Conservation (phyloP, 768 basidiomycete species). For the Tylopilus felleus region DNA sequence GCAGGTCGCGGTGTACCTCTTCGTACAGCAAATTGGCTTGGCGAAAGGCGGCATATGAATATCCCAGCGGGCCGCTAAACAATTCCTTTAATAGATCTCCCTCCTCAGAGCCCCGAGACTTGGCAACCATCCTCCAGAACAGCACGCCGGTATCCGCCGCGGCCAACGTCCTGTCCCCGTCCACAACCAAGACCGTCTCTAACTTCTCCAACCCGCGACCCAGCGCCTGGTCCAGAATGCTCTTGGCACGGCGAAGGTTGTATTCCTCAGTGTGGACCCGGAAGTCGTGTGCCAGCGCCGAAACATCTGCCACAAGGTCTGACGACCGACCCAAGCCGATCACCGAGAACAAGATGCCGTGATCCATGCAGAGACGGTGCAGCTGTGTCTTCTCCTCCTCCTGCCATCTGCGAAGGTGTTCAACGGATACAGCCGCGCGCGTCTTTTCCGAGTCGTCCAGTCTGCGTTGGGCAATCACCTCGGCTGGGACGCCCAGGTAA, state of each 20-base stretch:
- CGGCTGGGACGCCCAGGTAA: constrained; percentile 9
- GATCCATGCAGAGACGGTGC: constrained; percentile 15
- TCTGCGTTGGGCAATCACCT: constrained; percentile 15
- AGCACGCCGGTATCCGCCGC: constrained; percentile 9
- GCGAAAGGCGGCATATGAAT: constrained; percentile 12
- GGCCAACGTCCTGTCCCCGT: constrained; percentile 12
- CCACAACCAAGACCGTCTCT: constrained; percentile 11
- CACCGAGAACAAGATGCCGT: constrained; percentile 14
- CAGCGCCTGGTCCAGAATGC: constrained; percentile 13
- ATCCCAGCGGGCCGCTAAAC: constrained; percentile 13
- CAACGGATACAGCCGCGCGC: constrained; percentile 6
- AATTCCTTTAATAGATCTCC: constrained; percentile 8
- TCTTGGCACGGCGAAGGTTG: constrained; percentile 13
- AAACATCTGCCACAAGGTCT: constrained; percentile 14
- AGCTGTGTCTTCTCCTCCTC: constrained; percentile 15
- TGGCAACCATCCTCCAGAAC: constrained; percentile 12
- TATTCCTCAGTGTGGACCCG: constrained; percentile 11
- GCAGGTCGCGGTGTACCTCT: constrained; percentile 11
- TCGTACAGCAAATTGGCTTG: constrained; percentile 10
- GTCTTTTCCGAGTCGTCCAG: constrained; percentile 6
- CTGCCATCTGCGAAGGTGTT: constrained; percentile 16
- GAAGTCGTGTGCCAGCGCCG: constrained; percentile 8
- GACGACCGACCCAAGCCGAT: constrained; percentile 8
- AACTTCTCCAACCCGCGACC: constrained; percentile 11
- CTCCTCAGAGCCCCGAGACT: constrained; percentile 12